These are phyloP conservation scores for Aspergillus uvarum DNA, from an alignment of 2,329 filamentous ascomycete species.

Conservation along the genomic window DNA sequence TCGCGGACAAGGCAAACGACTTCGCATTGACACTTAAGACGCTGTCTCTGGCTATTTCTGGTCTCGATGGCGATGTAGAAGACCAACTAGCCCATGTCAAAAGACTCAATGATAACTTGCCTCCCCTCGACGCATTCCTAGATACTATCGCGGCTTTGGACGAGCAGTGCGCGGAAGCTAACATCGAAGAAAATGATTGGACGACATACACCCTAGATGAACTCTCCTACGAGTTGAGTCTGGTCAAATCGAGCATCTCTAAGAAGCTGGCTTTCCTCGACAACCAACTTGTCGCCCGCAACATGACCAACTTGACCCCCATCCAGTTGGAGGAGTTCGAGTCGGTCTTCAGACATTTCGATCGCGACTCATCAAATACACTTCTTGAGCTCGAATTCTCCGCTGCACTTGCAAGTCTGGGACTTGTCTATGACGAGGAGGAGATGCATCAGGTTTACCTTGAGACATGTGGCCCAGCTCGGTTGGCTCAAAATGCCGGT, in stretches of 20 bases:
- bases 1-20: conserved; percentile 97
- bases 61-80: conserved; percentile 94
- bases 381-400: conserved; percentile 94
- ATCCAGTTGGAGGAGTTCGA: conserved; percentile 99
- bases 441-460: conserved; percentile 97
- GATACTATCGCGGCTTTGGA: conserved; percentile 84
- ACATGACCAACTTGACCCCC: conserved; percentile 97
- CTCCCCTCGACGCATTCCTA: conserved; percentile 87
- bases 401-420: conserved; percentile 89
- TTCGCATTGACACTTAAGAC: conserved; percentile 95
- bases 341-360: conserved; percentile 96
- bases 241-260: conserved; percentile 87
- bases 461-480: conserved; percentile 67
- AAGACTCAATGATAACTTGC: conserved; percentile 78
- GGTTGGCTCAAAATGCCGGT: conserved; percentile 61
- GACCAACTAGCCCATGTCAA: conserved; percentile 88
- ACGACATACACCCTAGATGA: conserved; percentile 99
- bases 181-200: conserved; percentile 99
- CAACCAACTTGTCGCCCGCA: conserved; percentile 96
- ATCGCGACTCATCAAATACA: conserved; percentile 86
- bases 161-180: conserved; percentile 87
- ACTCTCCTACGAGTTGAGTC: conserved; percentile 84
- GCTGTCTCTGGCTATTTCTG: conserved; percentile 89
- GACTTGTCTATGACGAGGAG: conserved; percentile 92
- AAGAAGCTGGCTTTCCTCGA: conserved; percentile 97